Conservation (phyloP, 208 protist genomes). For the Naegleria gruberi region DNA sequence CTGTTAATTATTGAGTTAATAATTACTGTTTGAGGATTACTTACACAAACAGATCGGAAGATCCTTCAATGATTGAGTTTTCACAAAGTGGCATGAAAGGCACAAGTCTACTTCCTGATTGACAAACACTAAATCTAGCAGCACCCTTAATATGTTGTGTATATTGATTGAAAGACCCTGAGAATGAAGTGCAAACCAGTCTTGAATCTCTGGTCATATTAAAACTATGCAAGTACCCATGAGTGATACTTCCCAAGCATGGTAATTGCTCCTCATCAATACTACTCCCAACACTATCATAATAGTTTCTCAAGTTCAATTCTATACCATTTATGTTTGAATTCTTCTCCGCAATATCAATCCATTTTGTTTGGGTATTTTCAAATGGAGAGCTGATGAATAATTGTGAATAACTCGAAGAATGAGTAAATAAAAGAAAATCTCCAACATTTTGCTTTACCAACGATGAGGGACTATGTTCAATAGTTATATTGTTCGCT, state of each 20-base stretch:
- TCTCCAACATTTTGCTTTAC: not conserved
- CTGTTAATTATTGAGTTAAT: not conserved
- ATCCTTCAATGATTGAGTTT: not conserved
- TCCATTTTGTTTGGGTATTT: not conserved
- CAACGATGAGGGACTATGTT: not conserved
- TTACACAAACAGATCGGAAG: not conserved
- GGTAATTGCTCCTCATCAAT: not conserved
- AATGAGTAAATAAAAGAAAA: not conserved
- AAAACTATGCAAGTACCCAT: not conserved
- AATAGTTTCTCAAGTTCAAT: not conserved
- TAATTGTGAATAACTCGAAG: not conserved
- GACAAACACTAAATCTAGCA: not conserved
- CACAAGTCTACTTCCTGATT: not conserved
- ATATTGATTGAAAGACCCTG: not conserved
- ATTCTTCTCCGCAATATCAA: not conserved
- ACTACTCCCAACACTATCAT: not conserved
- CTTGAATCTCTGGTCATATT: not conserved
- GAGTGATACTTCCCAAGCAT: not conserved
- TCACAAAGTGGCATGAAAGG: not conserved
- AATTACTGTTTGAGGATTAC: not conserved
- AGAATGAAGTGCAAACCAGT: not conserved
- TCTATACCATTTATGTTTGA: not conserved
- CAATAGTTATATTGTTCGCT: not conserved
- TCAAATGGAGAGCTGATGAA: not conserved
- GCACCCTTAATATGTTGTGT: not conserved